Base-by-base conservation (phyloP, 306 rosid species). In the Biancaea sappan region DNA sequence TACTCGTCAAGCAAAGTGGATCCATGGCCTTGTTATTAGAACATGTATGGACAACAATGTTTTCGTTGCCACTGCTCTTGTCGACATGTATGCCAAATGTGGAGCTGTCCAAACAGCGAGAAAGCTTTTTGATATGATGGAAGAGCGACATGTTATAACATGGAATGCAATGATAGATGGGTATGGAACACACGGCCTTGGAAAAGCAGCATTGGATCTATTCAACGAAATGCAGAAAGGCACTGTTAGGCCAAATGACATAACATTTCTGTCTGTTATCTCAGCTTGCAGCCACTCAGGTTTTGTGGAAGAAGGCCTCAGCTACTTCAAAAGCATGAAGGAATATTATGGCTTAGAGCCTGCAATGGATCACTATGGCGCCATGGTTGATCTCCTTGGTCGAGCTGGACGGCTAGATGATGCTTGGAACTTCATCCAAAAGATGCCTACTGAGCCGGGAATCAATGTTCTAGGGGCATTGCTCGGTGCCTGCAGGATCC, bases 101-200 rank as follows among this genome's bases (percentile, higher is more conserved):
- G 97, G 97, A 65, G 94, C 86, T 28, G 64, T 93, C 19, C 70
- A 74, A 62, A 89, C 83, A 3, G 98, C 98, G 0, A 91, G 96
- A 72, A 82, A 79, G 56, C 85, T 93, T 61, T 93, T 93, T 12
- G 89, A 91, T 60, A 69, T n/a, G 76, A 91, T 91, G 88, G 84
- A 83, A 22, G 97, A 91, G 69, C 87, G 90, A 43, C 96, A 91
- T 63, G 96, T 89, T 76, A 91, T 84, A 70, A 91, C 96, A 35
- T 91, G 97, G 98, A 93, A 93, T 73, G 83, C 94, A 12, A 93
- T 93, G 97, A 91, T 93, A 16, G 97, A 93, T 72, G 97, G 92
- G 54, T 93, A 89, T 61, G 98, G 98, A 28, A 89, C 98, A 40
- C 91, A 93, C 13, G 98, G 98, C 25, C 89, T 80, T 12, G 98